Base-by-base conservation (phyloP, 306 rosid species). In the Lathyrus tuberosus region DNA sequence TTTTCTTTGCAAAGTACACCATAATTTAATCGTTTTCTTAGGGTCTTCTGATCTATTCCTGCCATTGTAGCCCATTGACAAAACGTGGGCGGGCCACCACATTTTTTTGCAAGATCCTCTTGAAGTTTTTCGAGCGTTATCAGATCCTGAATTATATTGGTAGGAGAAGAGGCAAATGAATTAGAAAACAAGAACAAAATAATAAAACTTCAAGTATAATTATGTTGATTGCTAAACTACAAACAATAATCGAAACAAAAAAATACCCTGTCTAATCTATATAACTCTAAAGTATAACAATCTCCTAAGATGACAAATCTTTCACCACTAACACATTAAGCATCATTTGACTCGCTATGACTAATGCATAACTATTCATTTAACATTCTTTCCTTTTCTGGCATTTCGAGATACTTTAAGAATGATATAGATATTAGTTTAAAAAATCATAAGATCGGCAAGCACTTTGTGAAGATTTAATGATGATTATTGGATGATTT, bases 21-120 rank as follows among this genome's bases (percentile, higher is more conserved):
- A 66, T 90, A 72, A 74, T 87, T 86, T 80, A 94, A 64, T 24
- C 91, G 96, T 78, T 51, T 83, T 77, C 96, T 88, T 72, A 90
- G 82, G 56, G 91, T 90, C 76, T 80, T 85, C 81, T 81, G 92
- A 73, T 94, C 91, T 72, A 94, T 78, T 61, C 95, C 95, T 37
- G 97, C 98, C 41, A 90, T 94, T 58, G 96, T 88, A 65, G 98
- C 97, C 98, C 98, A 88, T 75, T 90, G 97, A 42, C 86, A 88
- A 62, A 84, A 84, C 15, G 96, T 83, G 48, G 97, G 97, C 75
- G 82, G 79, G 61, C 83, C 77, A 16, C 92, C 96, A 44, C 75
- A 94, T 76, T 96, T 86, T 83, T 87, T 88, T 5, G 74, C 58
- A 51, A 94, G 88, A 72, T 90, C 97, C 73, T 79, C 90, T 69